These are phyloP conservation scores for Backusella macrospora DNA, from an alignment of 192 early-diverging fungal species.

Conservation along the genomic window DNA sequence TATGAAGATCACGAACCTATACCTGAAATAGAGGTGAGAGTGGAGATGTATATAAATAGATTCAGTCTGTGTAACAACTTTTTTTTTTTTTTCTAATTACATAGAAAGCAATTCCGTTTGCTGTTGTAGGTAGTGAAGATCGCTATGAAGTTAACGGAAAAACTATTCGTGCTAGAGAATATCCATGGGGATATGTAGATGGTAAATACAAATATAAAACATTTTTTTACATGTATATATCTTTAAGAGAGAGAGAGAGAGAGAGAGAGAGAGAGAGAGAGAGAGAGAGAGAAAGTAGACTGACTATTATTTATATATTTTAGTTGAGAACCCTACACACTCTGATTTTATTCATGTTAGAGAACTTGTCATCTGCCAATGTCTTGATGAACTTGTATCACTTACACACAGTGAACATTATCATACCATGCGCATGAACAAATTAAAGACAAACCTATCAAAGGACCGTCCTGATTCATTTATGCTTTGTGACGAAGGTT, in stretches of 20 bases:
- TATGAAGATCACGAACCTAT: slow-evolving; percentile 71
- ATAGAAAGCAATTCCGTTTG: slow-evolving; percentile 75
- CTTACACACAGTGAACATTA: slow-evolving; percentile 81
- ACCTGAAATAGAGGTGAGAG: slow-evolving; percentile 57
- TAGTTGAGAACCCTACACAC: slow-evolving; percentile 88
- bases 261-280: no score
- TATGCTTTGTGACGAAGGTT: slow-evolving; percentile 79
- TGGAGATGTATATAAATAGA: slow-evolving; percentile 4
- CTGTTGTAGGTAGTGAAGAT: slow-evolving; percentile 81
- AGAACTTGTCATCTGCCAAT: slow-evolving; percentile 67
- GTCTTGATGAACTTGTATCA: slow-evolving; percentile 80
- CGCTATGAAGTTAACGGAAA: slow-evolving; percentile 60
- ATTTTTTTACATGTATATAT: background rate
- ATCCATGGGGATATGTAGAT: slow-evolving; percentile 82
- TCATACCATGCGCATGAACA: slow-evolving; percentile 63
- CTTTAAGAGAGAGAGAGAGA: no score
- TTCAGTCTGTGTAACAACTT: background rate
- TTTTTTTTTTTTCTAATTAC: background rate
- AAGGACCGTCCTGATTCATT: slow-evolving; percentile 79
- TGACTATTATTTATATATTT: background rate
- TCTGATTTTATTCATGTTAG: slow-evolving; percentile 93
- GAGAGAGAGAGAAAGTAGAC: no score
- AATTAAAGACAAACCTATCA: slow-evolving; percentile 51
- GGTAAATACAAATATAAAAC: slow-evolving; percentile 45
- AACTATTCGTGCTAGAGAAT: slow-evolving; percentile 69